Evolutionary conservation across 2,329 filamentous ascomycete genomes (phyloP).

Genomic region (Pseudogymnoascus destructans): DNA sequence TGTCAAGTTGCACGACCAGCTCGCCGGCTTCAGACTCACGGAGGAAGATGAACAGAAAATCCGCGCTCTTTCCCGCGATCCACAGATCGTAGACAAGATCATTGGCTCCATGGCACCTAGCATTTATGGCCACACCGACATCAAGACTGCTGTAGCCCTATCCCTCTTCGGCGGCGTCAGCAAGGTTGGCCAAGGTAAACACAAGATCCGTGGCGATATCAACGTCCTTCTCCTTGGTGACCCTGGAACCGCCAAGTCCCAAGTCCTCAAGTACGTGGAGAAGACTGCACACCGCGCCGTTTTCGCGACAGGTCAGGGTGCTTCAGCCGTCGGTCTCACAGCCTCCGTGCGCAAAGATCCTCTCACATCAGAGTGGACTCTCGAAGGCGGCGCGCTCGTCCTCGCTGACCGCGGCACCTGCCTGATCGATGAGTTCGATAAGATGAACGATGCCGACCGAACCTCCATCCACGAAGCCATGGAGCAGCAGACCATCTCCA

Average conservation of each 20-base stretch:
- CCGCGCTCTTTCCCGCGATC: constrained; percentile 73
- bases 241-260: constrained; percentile 94
- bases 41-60: constrained; percentile 92
- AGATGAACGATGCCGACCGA: constrained; percentile 98
- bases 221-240: constrained; percentile 94
- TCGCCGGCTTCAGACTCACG: constrained; percentile 88
- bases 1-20: constrained; percentile 91
- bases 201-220: constrained; percentile 91
- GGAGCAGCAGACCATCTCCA: constrained; percentile 99
- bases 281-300: constrained; percentile 95
- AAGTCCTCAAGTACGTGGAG: constrained; percentile 93
- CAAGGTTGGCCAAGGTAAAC: constrained; percentile 78
- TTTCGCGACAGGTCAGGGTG: constrained; percentile 94
- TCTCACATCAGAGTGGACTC: constrained; percentile 90
- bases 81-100: constrained; percentile 84
- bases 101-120: constrained; percentile 88
- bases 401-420: constrained; percentile 91
- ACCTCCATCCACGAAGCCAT: constrained; percentile 99
- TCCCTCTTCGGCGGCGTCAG: constrained; percentile 91
- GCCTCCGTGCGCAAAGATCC: constrained; percentile 93
- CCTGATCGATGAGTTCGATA: constrained; percentile 97
- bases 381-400: constrained; percentile 90
- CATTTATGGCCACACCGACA: constrained; percentile 92
- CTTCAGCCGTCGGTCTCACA: constrained; percentile 92
- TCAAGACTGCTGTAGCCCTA: constrained; percentile 91